phyloP scores from a whole-genome alignment of 805 yeast genomes.

The Saturnispora mendoncae region DNA sequence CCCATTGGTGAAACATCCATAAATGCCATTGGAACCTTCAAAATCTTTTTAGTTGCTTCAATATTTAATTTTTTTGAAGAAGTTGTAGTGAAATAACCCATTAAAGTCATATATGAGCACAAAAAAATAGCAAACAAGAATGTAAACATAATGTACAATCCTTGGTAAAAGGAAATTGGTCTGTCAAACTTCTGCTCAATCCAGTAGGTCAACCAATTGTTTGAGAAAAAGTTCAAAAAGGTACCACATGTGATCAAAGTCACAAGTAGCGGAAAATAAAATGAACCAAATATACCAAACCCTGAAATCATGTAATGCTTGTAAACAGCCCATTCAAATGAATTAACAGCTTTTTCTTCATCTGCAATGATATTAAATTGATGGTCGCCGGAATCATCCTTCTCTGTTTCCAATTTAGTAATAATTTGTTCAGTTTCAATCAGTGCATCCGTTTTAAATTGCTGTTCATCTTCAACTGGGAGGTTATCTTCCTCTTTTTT shows the following conservation, averaged over 20 bases:
- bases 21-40: constrained; percentile 75
- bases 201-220: constrained; percentile 85
- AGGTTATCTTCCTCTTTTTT: constrained; percentile 11
- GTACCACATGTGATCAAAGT: constrained; percentile 29
- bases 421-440: constrained; percentile 13
- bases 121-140: constrained; percentile 39
- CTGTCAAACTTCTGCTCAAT: constrained; percentile 43
- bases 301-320: constrained; percentile 44
- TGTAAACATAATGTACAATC: constrained; percentile 57
- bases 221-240: constrained; percentile 50
- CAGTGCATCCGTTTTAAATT: background rate
- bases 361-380: constrained; percentile 35
- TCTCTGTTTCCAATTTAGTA: constrained; percentile 12
- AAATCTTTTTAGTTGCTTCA: constrained; percentile 36
- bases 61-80: constrained; percentile 56
- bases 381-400: constrained; percentile 10
- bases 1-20: constrained; percentile 87
- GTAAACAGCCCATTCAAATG: constrained; percentile 42
- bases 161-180: constrained; percentile 56
- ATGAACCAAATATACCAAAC: constrained; percentile 36
- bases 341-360: constrained; percentile 54
- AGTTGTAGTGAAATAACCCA: constrained; percentile 42
- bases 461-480: constrained; percentile 9
- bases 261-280: constrained; percentile 25
- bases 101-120: constrained; percentile 33